Percentiles rank a stretch among this genome's conserved stretches.
Evolutionary conservation across 768 basidiomycete species (phyloP).

Genomic region (Favolaschia claudopus): DNA sequence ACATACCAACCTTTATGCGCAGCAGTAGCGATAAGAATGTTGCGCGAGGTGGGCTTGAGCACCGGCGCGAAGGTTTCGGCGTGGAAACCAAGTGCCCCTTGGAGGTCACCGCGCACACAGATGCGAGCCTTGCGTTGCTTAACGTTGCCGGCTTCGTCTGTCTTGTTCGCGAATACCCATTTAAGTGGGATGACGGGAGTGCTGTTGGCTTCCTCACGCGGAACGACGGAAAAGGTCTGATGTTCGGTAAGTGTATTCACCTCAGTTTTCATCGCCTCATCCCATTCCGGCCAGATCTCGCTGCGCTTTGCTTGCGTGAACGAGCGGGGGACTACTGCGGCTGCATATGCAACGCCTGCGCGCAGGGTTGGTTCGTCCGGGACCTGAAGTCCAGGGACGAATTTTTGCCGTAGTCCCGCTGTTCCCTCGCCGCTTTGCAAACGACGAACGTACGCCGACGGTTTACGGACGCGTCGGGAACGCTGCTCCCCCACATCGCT

Average conservation of each 20-base stretch:
- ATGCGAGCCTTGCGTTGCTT: constrained; percentile 32
- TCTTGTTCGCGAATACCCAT: constrained; percentile 36
- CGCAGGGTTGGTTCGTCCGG: not conserved
- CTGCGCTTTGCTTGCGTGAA: constrained; percentile 29
- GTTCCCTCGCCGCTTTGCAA: constrained; percentile 10
- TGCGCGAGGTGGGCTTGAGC: constrained; percentile 26
- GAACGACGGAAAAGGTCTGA: constrained; percentile 36
- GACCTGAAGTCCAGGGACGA: constrained; percentile 4
- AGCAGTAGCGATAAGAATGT: constrained; percentile 36
- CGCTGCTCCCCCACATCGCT: constrained; percentile 14
- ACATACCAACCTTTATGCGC: constrained; percentile 36
- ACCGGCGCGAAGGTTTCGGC: constrained; percentile 41
- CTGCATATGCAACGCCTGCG: constrained; percentile 1
- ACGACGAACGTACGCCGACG: constrained; percentile 10
- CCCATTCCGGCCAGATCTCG: constrained; percentile 35
- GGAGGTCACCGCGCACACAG: constrained; percentile 47
- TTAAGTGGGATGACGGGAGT: constrained; percentile 32
- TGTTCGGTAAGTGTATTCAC: constrained; percentile 25
- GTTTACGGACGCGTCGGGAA: constrained; percentile 5
- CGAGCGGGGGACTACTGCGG: constrained; percentile 2
- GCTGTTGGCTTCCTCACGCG: constrained; percentile 1
- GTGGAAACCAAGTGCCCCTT: constrained; percentile 46
- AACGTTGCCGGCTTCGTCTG: constrained; percentile 22
- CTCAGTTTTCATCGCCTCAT: constrained; percentile 31
- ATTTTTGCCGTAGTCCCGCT: not conserved